phyloP scores from a whole-genome alignment of 345 rosid genomes.

The Corymbia maculata region DNA sequence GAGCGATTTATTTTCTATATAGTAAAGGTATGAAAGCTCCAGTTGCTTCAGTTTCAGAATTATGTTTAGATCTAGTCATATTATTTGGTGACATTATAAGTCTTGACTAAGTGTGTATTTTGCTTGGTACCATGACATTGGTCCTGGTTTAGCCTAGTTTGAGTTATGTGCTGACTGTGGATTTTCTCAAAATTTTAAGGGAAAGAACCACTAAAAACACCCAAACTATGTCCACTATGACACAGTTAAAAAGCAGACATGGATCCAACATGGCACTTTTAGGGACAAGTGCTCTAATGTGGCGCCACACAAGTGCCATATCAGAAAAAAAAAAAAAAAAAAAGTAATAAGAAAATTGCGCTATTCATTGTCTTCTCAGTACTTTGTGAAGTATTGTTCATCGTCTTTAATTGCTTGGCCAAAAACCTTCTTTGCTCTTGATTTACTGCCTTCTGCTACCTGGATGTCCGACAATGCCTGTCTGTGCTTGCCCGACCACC shows the following conservation, averaged over 20 bases:
- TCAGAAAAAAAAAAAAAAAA: too few species aligned
- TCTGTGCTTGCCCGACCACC: neutral
- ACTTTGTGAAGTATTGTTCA: neutral
- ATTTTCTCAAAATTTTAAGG: neutral
- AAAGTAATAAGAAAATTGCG: neutral
- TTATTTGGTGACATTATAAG: neutral
- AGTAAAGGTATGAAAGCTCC: slow-evolving; percentile 41
- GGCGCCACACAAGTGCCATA: neutral
- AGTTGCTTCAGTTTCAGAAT: neutral
- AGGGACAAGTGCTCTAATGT: neutral
- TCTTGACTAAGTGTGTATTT: neutral
- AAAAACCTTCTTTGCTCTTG: neutral
- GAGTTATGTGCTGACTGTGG: neutral
- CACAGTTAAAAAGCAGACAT: neutral
- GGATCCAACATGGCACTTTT: neutral
- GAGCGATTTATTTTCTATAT: slow-evolving; percentile 83
- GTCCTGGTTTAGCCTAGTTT: neutral
- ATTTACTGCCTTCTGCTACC: neutral
- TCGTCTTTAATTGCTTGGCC: neutral
- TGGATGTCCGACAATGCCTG: neutral
- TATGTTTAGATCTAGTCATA: neutral
- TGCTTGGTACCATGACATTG: neutral
- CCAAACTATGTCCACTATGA: neutral
- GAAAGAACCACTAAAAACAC: neutral
- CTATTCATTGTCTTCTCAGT: neutral